phyloP scores from a whole-genome alignment of 2,329 filamentous ascomycete species.

The Botrytis squamosa region DNA sequence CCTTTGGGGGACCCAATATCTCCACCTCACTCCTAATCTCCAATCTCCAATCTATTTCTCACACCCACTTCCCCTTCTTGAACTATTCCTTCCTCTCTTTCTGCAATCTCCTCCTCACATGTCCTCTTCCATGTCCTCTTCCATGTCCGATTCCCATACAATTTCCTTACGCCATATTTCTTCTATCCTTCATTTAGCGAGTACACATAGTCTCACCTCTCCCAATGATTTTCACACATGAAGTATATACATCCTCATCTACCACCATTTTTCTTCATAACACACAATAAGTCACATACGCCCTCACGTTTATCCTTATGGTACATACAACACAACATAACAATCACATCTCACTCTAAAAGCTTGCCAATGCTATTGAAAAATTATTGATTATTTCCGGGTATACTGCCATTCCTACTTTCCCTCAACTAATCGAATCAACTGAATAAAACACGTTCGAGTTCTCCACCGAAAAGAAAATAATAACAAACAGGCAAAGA shows the following conservation, averaged over 20 bases:
- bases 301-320: not conserved
- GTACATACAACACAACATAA: not conserved
- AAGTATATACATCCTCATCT: not conserved
- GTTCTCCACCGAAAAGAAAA: not conserved
- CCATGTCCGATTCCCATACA: not conserved
- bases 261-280: not conserved
- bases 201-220: not conserved
- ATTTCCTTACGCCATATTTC: not conserved
- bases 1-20: not conserved
- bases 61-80: not conserved
- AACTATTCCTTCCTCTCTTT: not conserved
- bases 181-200: not conserved
- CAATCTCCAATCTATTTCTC: not conserved
- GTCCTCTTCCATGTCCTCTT: not conserved
- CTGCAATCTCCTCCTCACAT: not conserved
- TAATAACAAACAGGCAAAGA: not conserved
- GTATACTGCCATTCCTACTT: not conserved
- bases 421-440: not conserved
- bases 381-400: not conserved
- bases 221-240: not conserved
- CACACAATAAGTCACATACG: not conserved
- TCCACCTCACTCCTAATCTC: not conserved
- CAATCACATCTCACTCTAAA: not conserved
- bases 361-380: not conserved
- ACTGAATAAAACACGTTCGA: not conserved